Conservation (phyloP, 495 filamentous ascomycete species). For the Neurospora intermedia region DNA sequence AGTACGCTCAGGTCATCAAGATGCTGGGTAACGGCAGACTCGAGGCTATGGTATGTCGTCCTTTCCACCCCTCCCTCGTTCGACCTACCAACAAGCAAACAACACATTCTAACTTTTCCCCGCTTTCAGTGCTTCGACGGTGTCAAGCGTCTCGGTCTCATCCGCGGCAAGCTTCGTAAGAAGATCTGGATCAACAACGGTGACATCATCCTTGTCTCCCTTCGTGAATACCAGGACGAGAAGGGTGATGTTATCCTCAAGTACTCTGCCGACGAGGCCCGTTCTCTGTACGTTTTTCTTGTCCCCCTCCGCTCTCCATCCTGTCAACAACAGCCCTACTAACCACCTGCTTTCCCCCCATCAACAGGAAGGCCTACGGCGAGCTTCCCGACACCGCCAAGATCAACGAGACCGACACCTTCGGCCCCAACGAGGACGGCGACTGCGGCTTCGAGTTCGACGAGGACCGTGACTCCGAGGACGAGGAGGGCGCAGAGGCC, state of each 20-base stretch:
- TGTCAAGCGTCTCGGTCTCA: constrained; percentile 71
- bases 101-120: constrained; percentile 22
- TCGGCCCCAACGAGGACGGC: constrained; percentile 58
- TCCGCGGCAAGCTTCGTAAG: constrained; percentile 94
- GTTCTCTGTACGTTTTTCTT: constrained; percentile 46
- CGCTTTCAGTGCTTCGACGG: constrained; percentile 99
- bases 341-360: neutral
- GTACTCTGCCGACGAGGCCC: constrained; percentile 94
- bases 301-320: neutral
- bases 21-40: constrained; percentile 98
- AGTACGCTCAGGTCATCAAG: constrained; percentile 97
- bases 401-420: constrained; percentile 99
- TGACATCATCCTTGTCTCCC: constrained; percentile 93
- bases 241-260: constrained; percentile 99
- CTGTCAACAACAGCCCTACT: neutral
- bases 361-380: constrained; percentile 68
- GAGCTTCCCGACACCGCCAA: constrained; percentile 95
- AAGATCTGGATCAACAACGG: constrained; percentile 99
- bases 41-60: constrained; percentile 48
- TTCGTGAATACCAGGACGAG: constrained; percentile 97
- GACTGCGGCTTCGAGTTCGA: constrained; percentile 81
- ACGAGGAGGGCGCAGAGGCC: constrained; percentile 46
- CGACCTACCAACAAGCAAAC: neutral
- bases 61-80: neutral
- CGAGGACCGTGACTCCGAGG: constrained; percentile 74